A percentile compares a stretch with the other conserved stretches of the same genome.
Conservation (phyloP, 2,329 filamentous ascomycete species). For the Microcyclospora pomicola region DNA sequence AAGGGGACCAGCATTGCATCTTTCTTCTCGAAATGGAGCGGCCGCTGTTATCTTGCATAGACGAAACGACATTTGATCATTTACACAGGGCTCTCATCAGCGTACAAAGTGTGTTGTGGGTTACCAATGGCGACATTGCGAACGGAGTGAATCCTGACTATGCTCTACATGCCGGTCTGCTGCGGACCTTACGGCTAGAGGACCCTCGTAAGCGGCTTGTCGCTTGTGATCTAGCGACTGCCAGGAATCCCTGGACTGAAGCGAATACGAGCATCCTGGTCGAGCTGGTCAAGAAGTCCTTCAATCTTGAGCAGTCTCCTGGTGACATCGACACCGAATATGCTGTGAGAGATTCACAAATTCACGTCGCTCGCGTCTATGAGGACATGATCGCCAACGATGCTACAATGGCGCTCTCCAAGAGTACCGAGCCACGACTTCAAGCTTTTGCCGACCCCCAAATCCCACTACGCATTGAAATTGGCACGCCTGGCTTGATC, state of each 20-base stretch:
- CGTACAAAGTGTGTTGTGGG: conserved; percentile 5
- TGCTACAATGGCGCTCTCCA: background rate
- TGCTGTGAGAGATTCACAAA: background rate
- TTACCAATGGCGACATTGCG: conserved; percentile 1
- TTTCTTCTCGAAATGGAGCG: too few relatives aligned
- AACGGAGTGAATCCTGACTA: background rate
- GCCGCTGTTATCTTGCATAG: too few relatives aligned
- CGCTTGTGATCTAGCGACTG: background rate
- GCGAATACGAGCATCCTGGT: background rate
- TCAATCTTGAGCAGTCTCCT: background rate
- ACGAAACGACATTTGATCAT: conserved; percentile 2
- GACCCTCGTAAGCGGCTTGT: background rate
- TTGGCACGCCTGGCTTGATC: conserved; percentile 7
- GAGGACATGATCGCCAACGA: background rate
- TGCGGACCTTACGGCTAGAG: conserved; percentile 7
- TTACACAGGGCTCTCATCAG: conserved; percentile 4
- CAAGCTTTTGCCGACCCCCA: too few relatives aligned
- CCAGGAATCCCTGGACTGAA: too few relatives aligned
- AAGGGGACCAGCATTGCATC: too few relatives aligned
- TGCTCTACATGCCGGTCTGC: conserved; percentile 3
- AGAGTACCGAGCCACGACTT: background rate
- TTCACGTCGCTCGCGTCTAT: background rate
- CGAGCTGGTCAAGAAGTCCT: too few relatives aligned
- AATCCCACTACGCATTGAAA: conserved; percentile 1
- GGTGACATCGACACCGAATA: background rate